A percentile compares a stretch with the other conserved stretches of the same genome.
Evolutionary conservation across 768 basidiomycete species (phyloP).

Genomic region (Paxillus rubicundulus): DNA sequence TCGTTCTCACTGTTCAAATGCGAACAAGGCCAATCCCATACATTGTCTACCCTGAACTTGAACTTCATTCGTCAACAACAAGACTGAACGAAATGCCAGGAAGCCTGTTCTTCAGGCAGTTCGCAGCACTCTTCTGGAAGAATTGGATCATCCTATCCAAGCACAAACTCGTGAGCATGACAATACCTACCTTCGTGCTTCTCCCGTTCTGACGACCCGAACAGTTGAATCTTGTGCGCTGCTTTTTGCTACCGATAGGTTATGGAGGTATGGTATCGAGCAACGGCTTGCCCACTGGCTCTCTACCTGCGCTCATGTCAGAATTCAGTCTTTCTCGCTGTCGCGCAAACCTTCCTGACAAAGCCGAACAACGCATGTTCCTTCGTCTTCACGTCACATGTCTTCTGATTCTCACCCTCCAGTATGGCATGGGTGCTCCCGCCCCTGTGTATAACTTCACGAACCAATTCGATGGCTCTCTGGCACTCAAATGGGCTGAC

Average conservation of each 20-base stretch:
- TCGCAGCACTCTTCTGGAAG: slow-evolving; percentile 61
- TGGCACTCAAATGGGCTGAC: slow-evolving; percentile 65
- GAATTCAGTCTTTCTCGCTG: slow-evolving; percentile 51
- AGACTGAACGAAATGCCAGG: slow-evolving; percentile 16
- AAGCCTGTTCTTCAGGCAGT: slow-evolving; percentile 58
- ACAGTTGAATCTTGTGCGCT: slow-evolving; percentile 59
- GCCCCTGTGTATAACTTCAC: slow-evolving; percentile 47
- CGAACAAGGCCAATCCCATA: background rate
- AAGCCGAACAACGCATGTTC: slow-evolving; percentile 56
- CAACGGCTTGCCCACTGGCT: too few species aligned
- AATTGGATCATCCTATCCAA: slow-evolving; percentile 72
- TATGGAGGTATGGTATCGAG: slow-evolving; percentile 42
- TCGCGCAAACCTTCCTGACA: slow-evolving; percentile 57
- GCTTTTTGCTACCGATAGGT: slow-evolving; percentile 60
- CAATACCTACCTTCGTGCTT: background rate
- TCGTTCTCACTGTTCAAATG: background rate
- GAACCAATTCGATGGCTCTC: slow-evolving; percentile 50
- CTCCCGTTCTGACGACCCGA: background rate
- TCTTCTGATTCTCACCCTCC: background rate
- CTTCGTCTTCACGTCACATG: background rate
- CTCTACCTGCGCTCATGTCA: background rate
- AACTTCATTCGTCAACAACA: background rate
- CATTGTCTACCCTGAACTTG: background rate
- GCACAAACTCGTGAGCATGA: slow-evolving; percentile 55
- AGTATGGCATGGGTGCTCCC: slow-evolving; percentile 67